Base-by-base conservation (phyloP, 129 eudicot genomes). In the Artemisia annua region DNA sequence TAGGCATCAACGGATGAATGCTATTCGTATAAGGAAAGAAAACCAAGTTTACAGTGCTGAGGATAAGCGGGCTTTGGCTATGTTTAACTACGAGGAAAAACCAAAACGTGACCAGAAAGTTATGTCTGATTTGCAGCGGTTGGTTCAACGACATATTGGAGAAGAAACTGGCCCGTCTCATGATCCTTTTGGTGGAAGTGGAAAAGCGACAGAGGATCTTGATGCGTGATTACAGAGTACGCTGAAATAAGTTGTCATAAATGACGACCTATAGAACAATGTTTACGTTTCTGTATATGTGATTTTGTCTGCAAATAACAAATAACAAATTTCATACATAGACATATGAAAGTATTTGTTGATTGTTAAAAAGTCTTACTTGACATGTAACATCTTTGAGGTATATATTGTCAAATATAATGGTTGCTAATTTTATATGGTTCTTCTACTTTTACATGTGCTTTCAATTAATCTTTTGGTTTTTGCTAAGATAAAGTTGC, bases 1-100 rank as follows among this genome's bases (percentile, higher is more conserved):
- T 74, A 90, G 99, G 83, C 99, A 94, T 74, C 99, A 90, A 76
- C 88, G 99, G 82, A 94, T 90, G 99, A 94, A 94, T 81, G 98
- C 98, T 4, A 94, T 94, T 44, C 98, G 98, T 90, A 94, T 94
- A 53, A 86, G 98, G 77, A 94, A 94, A 70, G 98, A 94, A 86
- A 94, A 94, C 81, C 98, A 94, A 76, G 98, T 94, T 63, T 94
- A 94, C 72, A 94, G 98, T 81, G 98, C 98, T 19, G 98, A 94
- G 78, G 98, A 94, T 71, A 94, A 94, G 72, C 80, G 97, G 69
- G 98, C 98, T 11, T 30, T 94, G 64, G 98, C 98, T 18, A 94
- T 94, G 98, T 94, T 87, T 63, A 94, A 94, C 83, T 90, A 90
- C 62, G 98, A 94, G 80, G 98, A 94, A 86, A 90, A 90, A 78